phyloP scores from a whole-genome alignment of 257 asterid species.

The Solanum etuberosum region DNA sequence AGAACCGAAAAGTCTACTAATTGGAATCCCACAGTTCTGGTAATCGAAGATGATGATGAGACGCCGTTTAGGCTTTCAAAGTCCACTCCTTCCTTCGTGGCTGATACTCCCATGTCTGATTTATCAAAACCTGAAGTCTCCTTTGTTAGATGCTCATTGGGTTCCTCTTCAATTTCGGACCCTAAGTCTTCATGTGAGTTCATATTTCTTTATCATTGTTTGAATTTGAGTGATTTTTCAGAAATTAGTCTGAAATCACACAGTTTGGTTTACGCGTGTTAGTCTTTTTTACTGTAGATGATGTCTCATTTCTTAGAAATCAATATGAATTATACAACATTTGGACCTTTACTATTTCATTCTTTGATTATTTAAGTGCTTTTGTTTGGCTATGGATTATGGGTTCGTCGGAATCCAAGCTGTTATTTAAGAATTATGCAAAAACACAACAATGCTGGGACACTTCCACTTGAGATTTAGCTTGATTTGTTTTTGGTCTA shows the following conservation, averaged over 20 bases:
- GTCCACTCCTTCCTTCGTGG: conserved; percentile 26
- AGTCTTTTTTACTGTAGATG: not conserved
- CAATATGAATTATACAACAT: not conserved
- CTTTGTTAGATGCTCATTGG: conserved; percentile 23
- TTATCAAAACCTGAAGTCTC: conserved; percentile 16
- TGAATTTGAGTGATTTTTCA: not conserved
- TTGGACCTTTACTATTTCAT: not conserved
- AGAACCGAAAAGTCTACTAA: conserved; percentile 36
- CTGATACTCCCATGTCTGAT: conserved; percentile 52
- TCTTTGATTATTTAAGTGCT: not conserved
- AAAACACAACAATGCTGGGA: not conserved
- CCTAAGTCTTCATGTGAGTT: conserved; percentile 16
- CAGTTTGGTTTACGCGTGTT: not conserved
- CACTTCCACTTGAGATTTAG: not conserved
- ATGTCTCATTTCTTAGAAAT: not conserved
- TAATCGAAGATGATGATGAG: conserved; percentile 68
- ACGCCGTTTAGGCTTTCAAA: conserved; percentile 29
- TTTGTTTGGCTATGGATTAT: not conserved
- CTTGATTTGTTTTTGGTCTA: not conserved
- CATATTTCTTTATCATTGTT: not conserved
- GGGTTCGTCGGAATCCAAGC: not conserved
- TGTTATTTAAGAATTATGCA: not conserved
- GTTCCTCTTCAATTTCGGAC: conserved; percentile 2
- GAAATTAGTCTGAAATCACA: not conserved
- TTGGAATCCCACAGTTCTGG: conserved; percentile 24